Percentiles rank a stretch among this genome's conserved stretches.
These are phyloP conservation scores for Zygoascus bituminiphila DNA, from an alignment of 805 yeast species.

Conservation along the genomic window DNA sequence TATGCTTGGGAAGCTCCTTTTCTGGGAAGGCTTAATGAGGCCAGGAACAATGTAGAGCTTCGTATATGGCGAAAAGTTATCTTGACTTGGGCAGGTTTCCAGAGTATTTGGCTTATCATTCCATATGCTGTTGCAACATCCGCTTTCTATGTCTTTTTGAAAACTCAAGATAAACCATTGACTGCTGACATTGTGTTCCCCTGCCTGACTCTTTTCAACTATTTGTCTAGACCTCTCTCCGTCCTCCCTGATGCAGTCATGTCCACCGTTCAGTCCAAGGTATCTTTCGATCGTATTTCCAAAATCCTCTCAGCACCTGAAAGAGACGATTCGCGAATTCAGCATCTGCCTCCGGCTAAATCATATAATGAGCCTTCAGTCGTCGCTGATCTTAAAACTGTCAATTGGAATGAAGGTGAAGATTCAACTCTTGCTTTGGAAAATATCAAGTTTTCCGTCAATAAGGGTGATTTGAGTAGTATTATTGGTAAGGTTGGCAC, in stretches of 20 bases:
- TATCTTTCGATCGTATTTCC: constrained; percentile 39
- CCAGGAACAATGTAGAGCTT: constrained; percentile 83
- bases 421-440: constrained; percentile 41
- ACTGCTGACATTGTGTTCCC: constrained; percentile 82
- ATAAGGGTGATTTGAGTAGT: constrained; percentile 70
- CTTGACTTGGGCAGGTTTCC: constrained; percentile 56
- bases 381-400: constrained; percentile 13
- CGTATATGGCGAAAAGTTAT: constrained; percentile 68
- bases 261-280: constrained; percentile 25
- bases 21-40: constrained; percentile 59
- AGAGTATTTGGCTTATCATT: constrained; percentile 73
- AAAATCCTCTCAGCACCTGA: constrained; percentile 39
- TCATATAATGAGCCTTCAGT: constrained; percentile 49
- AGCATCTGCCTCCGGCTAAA: constrained; percentile 13
- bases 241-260: constrained; percentile 43
- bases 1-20: constrained; percentile 96
- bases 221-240: constrained; percentile 41
- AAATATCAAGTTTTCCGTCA: constrained; percentile 51
- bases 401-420: constrained; percentile 18
- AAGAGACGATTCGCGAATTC: constrained; percentile 35
- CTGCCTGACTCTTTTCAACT: constrained; percentile 44
- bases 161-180: constrained; percentile 54
- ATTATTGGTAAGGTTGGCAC: constrained; percentile 80
- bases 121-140: constrained; percentile 86
- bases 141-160: constrained; percentile 76